Evolutionary conservation across 306 rosid genomes (phyloP), one percentile per base, ranked within the genome.

Genomic region (Gleditsia sinensis): DNA sequence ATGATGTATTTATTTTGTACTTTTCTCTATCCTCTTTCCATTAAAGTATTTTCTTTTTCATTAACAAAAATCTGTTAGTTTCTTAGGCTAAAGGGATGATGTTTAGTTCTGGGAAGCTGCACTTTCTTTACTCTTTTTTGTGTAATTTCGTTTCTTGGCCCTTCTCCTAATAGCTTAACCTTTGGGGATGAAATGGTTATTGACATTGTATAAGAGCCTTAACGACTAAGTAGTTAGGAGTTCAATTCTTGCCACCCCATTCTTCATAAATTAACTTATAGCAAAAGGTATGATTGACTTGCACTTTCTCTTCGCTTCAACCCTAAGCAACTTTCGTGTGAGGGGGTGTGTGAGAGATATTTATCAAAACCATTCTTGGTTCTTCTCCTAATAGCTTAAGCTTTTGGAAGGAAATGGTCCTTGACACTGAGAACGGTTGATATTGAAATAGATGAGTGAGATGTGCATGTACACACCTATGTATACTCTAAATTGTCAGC

Each of bases 31-130:
- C 54, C 21, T 62, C 42, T 50, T 50, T 75, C 21, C 17, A 13
- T 48, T 23, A 23, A 54, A 61, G n/a, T 3, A 6, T 5, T 50
- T 60, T 23, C 48, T 74, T 62, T 74, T 72, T 30, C 8, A 45
- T 64, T 37, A 40, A 54, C 21, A 46, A 39, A 40, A 46, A 3
- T 21, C 55, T 27, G 39, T 55, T 56, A 46, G 46, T 28, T n/a
- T 17, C 73, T 25, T 13, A 75, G 67, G 65, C 68, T 69, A 65
- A 62, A 17, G 33, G 71, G 45, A 34, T 55, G 75, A 73, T 48
- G 37, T 20, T 65, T 67, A 61, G 60, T 78, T 72, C 54, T 36
- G 3, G 19, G 74, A 42, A 34, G 40, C 69, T 20, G 39, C 33
- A 21, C 46, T 46, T 58, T 45, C 75, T 65, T 36, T 30, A 3